Conservation (phyloP, 2,329 filamentous ascomycete genomes). For the Penicillium nordicum region DNA sequence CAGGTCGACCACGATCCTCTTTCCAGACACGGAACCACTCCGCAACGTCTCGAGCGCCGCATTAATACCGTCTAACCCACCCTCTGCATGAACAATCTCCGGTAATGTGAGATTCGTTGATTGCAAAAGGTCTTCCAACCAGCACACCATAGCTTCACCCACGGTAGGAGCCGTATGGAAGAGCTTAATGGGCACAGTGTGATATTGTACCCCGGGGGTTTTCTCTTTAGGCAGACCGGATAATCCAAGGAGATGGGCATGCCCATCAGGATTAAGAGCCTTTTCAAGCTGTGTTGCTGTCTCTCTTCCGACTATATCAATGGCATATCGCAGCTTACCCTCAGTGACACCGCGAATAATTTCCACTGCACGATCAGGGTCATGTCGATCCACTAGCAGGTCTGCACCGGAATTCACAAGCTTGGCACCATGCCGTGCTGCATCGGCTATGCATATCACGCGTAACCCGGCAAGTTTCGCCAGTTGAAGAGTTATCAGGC, state of each 20-base stretch:
- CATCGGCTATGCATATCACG: constrained; percentile 65
- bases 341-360: constrained; percentile 60
- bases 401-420: constrained; percentile 57
- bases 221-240: constrained; percentile 62
- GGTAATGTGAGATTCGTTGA: constrained; percentile 55
- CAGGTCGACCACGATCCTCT: constrained; percentile 60
- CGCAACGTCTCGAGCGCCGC: constrained; percentile 63
- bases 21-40: constrained; percentile 63
- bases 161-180: constrained; percentile 66
- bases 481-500: constrained; percentile 64
- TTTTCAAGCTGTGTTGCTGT: constrained; percentile 58
- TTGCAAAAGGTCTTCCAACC: constrained; percentile 65
- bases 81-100: constrained; percentile 62
- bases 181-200: constrained; percentile 70
- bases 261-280: constrained; percentile 41
- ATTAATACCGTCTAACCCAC: constrained; percentile 66
- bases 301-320: constrained; percentile 66
- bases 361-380: constrained; percentile 61
- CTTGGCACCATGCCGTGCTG: constrained; percentile 61
- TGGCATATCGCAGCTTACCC: constrained; percentile 60
- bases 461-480: constrained; percentile 63
- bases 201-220: constrained; percentile 50
- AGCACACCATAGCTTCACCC: constrained; percentile 60
- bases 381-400: constrained; percentile 65
- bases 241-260: constrained; percentile 63